Percentiles rank a stretch among this genome's conserved stretches.
Conservation (phyloP, 169 alveolate species). For the Plasmodium berghei region DNA sequence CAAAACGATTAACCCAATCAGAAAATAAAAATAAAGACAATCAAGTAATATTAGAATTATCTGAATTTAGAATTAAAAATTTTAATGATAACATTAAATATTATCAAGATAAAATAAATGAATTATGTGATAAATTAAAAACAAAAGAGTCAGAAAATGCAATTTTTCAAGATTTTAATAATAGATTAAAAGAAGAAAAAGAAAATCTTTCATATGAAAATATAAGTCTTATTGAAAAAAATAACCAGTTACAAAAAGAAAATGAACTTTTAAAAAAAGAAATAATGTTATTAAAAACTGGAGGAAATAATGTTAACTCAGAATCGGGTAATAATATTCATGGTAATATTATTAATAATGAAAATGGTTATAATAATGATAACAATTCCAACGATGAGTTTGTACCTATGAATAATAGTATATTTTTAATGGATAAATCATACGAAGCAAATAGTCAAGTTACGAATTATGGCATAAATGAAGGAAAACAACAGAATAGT, state of each 20-base stretch:
- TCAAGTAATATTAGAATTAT: constrained; percentile 75
- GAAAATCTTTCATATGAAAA: constrained; percentile 36
- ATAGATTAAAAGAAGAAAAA: constrained; percentile 52
- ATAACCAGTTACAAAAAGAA: constrained; percentile 22
- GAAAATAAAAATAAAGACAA: constrained; percentile 75
- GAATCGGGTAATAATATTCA: background rate
- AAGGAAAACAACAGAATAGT: background rate
- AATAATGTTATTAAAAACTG: constrained; percentile 8
- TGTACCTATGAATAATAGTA: too few species aligned
- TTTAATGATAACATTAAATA: constrained; percentile 74
- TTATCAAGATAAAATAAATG: constrained; percentile 60
- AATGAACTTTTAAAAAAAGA: constrained; percentile 52
- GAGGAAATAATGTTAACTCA: constrained; percentile 4
- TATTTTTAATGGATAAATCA: background rate
- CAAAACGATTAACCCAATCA: constrained; percentile 37
- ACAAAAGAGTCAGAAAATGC: constrained; percentile 56
- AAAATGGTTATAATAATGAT: background rate
- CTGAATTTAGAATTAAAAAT: constrained; percentile 76
- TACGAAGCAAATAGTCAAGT: constrained; percentile 1
- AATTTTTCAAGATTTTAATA: constrained; percentile 61
- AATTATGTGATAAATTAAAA: constrained; percentile 56
- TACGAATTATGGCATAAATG: background rate
- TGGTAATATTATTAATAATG: background rate
- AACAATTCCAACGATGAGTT: background rate
- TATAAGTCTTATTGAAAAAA: constrained; percentile 3